Evolutionary conservation across 78 protist species (phyloP), one percentile per base, ranked within the genome.

Genomic region (Emiliania huxleyi): DNA sequence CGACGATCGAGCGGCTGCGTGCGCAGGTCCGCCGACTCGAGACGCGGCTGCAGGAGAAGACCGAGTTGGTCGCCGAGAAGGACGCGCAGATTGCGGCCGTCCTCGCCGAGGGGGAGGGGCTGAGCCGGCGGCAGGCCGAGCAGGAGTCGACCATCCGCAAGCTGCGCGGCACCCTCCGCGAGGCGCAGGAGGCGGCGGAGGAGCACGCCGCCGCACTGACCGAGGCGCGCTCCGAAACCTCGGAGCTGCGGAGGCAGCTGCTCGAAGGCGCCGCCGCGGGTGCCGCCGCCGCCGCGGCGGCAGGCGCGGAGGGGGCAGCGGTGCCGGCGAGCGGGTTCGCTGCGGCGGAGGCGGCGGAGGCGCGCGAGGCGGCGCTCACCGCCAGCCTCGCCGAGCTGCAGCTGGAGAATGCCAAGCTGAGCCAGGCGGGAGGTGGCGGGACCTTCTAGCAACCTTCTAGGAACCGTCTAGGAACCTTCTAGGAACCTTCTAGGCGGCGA

Each of bases 71-170:
- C 44, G 42, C 37, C 44, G 83, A 73, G 37, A 73, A 73, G 83
- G 83, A 73, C 83, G 43, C 42, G 83, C 83, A 73, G 83, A 73
- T 73, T 18, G 83, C 83, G 33, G 83, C 83, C 23, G 83, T 73
- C 40, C 83, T 73, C 83, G 43, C 2, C 23, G 83, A 73, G 83
- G 83, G 83, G 19, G 83, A 29, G 83, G 3, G 18, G 83, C 83
- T 73, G 43, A 35, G 43, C 37, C 2, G 2, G 42, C 83, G 83
- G 37, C 83, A 73, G 83, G 83, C 83, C 33, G 83, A 73, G 83
- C 83, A 73, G 43, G 83, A 73, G 83, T 42, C 2, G 37, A 73
- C 83, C 40, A 73, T 73, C 42, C 37, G 43, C 33, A 73, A 73
- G 83, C 83, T 73, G 83, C 83, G 83, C 23, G 22, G 1, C 44